Evolutionary conservation across 495 filamentous ascomycete species (phyloP), one percentile per base, ranked within the genome.

Genomic region (Hyaloscypha variabilis): DNA sequence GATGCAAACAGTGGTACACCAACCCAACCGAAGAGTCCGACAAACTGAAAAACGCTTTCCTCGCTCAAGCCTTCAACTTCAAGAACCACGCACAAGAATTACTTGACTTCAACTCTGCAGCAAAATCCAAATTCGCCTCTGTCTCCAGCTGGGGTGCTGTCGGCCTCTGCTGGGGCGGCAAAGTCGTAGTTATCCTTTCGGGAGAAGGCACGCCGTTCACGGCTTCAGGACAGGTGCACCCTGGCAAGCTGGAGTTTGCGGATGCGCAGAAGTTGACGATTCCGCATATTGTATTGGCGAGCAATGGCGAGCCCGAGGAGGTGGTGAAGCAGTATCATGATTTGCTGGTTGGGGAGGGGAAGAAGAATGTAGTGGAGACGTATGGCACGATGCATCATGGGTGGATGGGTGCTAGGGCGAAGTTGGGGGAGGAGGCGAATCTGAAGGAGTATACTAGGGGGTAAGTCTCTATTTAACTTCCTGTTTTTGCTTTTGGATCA

Each of bases 321-420:
- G 73, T 70, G 0, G 73, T 85, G 6, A 67, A 71, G 14, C 75
- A 74, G 23, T 82, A 83, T 61, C 72, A 75, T 60, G 69, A 78
- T 56, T 67, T 78, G 0, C 67, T 86, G 3, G 69, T 72, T 4
- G 74, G 72, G 24, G 77, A 76, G n/a, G 77, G 72, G 8, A 72
- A 74, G 39, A 3, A 8, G 39, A 46, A 46, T 46, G 39, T 75
- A 55, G 79, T 88, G 4, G 82, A 87, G 67, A 82, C 75, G 6
- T 88, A 86, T 63, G 51, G 64, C 1, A 77, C 64, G 6, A 84
- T 84, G 83, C 78, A 77, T 73, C 86, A 88, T 66, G 86, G 86
- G 21, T 88, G 85, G 83, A 63, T 88, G 87, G 82, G 83, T 2
- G 83, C 86, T 0, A 76, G 85, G 39, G 83, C 85, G 0, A 72